Conservation (phyloP, 306 rosid species). For the Elaeagnus macrophylla region DNA sequence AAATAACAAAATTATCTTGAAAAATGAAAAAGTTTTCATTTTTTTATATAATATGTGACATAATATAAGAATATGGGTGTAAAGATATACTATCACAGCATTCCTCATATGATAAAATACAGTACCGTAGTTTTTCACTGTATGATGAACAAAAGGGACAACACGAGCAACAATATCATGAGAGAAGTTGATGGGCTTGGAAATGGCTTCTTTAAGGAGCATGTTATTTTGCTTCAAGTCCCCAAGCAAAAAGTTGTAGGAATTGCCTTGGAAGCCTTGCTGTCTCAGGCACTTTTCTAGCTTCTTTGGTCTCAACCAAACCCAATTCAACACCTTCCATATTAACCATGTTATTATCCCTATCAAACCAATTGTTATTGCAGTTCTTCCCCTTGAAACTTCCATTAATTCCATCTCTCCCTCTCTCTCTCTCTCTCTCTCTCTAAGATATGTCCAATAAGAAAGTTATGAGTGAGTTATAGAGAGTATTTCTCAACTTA, state of each 20-base stretch:
- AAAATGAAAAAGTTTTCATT: too few species aligned
- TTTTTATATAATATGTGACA: too few species aligned
- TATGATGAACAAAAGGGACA: not conserved
- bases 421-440: too few species aligned
- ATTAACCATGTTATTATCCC: not conserved
- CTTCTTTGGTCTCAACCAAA: constrained; percentile 20
- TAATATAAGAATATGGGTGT: too few species aligned
- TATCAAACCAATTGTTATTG: not conserved
- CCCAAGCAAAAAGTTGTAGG: constrained; percentile 7
- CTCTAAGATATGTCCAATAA: too few species aligned
- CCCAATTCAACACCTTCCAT: constrained; percentile 19
- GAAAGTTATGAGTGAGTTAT: too few species aligned
- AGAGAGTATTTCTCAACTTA: too few species aligned
- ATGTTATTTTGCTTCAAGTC: constrained; percentile 9
- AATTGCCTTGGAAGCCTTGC: constrained; percentile 17
- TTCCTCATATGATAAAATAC: too few species aligned
- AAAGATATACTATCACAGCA: too few species aligned
- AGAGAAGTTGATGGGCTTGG: constrained; percentile 12
- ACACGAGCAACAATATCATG: constrained; percentile 13
- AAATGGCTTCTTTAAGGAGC: not conserved
- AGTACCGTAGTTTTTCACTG: constrained; percentile 10
- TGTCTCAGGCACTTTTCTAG: constrained; percentile 15
- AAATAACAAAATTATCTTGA: too few species aligned
- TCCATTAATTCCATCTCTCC: too few species aligned
- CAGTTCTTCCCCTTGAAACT: not conserved